Conservation (phyloP, 2,329 filamentous ascomycete genomes). For the Botrytis pseudocinerea region DNA sequence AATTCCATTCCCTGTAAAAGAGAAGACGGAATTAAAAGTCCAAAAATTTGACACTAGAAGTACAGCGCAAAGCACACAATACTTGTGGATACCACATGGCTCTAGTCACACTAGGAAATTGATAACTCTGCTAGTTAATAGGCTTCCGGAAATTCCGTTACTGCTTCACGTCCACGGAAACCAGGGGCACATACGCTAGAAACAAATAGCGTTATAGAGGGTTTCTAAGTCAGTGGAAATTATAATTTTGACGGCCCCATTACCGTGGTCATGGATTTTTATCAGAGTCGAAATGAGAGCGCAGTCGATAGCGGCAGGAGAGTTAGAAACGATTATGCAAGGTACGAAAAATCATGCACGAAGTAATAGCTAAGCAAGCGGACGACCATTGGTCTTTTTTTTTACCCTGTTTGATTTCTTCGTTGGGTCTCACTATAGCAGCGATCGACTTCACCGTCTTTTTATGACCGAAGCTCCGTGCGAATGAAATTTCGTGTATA, state of each 20-base stretch:
- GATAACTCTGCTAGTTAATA: background rate
- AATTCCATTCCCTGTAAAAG: background rate
- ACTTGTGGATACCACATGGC: background rate
- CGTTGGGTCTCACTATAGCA: background rate
- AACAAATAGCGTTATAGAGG: background rate
- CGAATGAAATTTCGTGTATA: background rate
- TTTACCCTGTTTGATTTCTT: background rate
- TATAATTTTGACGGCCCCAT: background rate
- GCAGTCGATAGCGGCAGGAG: background rate
- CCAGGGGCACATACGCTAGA: background rate
- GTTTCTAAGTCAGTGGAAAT: background rate
- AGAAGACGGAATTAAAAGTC: background rate
- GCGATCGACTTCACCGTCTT: background rate
- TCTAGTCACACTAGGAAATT: background rate
- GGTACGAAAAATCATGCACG: background rate
- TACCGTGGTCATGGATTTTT: background rate
- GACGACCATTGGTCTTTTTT: background rate
- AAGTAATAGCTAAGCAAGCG: background rate
- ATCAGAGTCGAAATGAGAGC: background rate
- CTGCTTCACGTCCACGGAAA: background rate
- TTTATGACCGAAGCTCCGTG: background rate
- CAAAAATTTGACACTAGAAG: background rate
- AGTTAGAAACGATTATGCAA: background rate
- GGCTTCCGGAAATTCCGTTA: background rate
- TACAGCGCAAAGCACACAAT: slow-evolving; percentile 6